A percentile compares a stretch with the other conserved stretches of the same genome.
Conservation (phyloP, 2,329 filamentous ascomycete genomes). For the Proliferodiscus dingleyae region DNA sequence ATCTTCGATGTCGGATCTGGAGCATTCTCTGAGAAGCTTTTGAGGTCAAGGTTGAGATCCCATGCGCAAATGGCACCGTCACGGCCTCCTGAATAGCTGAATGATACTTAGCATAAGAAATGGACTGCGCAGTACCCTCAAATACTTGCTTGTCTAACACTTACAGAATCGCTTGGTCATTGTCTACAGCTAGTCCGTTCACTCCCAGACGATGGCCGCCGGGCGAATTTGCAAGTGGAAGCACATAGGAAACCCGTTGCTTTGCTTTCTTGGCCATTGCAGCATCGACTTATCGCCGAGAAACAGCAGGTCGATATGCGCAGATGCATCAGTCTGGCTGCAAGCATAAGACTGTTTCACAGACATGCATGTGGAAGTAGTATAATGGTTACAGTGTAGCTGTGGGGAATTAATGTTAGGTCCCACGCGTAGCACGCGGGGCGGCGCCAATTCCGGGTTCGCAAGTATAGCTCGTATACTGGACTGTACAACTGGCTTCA, state of each 20-base stretch:
- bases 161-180: slow-evolving; percentile 78
- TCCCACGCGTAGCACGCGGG: background rate
- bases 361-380: background rate
- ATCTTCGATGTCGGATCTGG: slow-evolving; percentile 34
- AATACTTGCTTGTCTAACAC: slow-evolving; percentile 5
- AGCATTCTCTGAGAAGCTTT: slow-evolving; percentile 28
- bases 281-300: slow-evolving; percentile 4
- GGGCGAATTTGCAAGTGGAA: slow-evolving; percentile 66
- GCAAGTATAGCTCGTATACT: too few relatives aligned
- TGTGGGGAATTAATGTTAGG: too few relatives aligned
- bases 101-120: slow-evolving; percentile 9
- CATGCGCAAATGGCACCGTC: slow-evolving; percentile 96
- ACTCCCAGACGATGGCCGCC: slow-evolving; percentile 91
- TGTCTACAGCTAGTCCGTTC: slow-evolving; percentile 87
- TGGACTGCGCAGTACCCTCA: slow-evolving; percentile 2
- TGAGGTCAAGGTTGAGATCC: slow-evolving; percentile 74
- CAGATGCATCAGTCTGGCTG: slow-evolving; percentile 2
- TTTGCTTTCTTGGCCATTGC: slow-evolving; percentile 54
- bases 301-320: background rate
- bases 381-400: background rate
- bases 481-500: too few relatives aligned
- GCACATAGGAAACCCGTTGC: slow-evolving; percentile 68
- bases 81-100: slow-evolving; percentile 88
- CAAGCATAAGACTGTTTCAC: background rate
- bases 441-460: too few relatives aligned